Evolutionary conservation across 106 monocot genomes (phyloP), one percentile per base, ranked within the genome.

Genomic region (Apostasia ramifera): DNA sequence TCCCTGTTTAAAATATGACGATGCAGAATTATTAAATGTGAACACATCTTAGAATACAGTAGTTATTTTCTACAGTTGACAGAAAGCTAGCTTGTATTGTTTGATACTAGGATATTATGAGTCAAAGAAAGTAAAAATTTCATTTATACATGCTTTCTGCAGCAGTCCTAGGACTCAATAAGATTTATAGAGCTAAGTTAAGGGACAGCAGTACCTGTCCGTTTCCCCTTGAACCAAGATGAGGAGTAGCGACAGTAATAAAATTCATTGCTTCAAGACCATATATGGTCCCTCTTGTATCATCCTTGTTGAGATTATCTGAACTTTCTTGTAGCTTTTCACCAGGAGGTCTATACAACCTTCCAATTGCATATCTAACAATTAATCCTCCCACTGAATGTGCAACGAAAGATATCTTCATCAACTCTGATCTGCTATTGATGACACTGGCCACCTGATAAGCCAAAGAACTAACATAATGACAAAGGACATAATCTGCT

Each of bases 191-290:
- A 1, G 5, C 13, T 61, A 40, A 14, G 7, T 69, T 47, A 53
- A 55, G 57, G 40, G 71, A 14, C 26, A 66, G 42, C 9, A 55
- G 39, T 72, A 94, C 94, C 90, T 94, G 90, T 62, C 71, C 83
- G 37, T 90, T 81, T 70, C 94, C 94, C 68, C 85, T 88, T 40
- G 94, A 95, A 71, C 94, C 94, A 71, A 95, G 91, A 91, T 95
- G 94, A 70, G 94, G 94, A 39, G 94, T 91, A 53, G 94, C 94
- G 73, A 91, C 83, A 66, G 94, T 91, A 45, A 95, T 80, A 80
- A 95, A 95, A 84, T 95, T 95, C 70, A 95, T 80, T 71, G 94
- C 81, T 79, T 88, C 85, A 26, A 91, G 76, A 53, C 88, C 91
- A 76, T 66, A 71, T 67, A 95, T 88, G 68, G 85, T 94, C 64